Evolutionary conservation across 2,329 filamentous ascomycete species (phyloP).

Genomic region (Endocalyx cinctus): DNA sequence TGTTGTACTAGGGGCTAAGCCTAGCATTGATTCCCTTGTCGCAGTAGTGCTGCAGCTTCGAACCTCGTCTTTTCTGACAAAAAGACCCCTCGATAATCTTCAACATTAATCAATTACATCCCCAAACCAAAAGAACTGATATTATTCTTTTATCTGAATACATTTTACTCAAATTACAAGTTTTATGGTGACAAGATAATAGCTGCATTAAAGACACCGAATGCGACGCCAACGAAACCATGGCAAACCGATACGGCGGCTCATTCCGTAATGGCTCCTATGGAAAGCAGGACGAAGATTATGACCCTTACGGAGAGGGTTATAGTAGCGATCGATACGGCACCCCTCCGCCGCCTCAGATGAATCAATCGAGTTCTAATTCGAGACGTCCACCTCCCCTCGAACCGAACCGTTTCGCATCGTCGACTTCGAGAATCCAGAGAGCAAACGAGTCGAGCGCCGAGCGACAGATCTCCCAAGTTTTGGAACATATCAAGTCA

Average conservation of each 20-base stretch:
- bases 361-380: too few relatives aligned
- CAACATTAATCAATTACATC: too few relatives aligned
- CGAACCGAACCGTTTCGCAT: slow-evolving; percentile 22
- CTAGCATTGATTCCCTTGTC: too few relatives aligned
- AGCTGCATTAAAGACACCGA: too few relatives aligned
- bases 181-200: too few relatives aligned
- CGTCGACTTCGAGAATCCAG: slow-evolving; percentile 18
- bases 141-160: too few relatives aligned
- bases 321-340: slow-evolving; percentile 40
- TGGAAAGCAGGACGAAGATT: slow-evolving; percentile 39
- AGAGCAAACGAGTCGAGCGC: slow-evolving; percentile 38
- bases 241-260: slow-evolving; percentile 48
- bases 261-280: slow-evolving; percentile 43
- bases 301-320: slow-evolving; percentile 45
- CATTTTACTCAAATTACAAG: too few relatives aligned
- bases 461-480: slow-evolving; percentile 53
- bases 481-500: slow-evolving; percentile 76
- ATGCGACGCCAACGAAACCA: slow-evolving; percentile 28
- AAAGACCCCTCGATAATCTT: too few relatives aligned
- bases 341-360: slow-evolving; percentile 22
- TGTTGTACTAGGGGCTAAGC: too few relatives aligned
- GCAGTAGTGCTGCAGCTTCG: too few relatives aligned
- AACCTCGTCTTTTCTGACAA: too few relatives aligned
- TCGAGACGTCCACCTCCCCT: slow-evolving; percentile 27
- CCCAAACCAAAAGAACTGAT: too few relatives aligned